Percentiles rank a stretch among this genome's conserved stretches.
Evolutionary conservation across 2,329 filamentous ascomycete genomes (phyloP).

Genomic region (Nigrospora sphaerica): DNA sequence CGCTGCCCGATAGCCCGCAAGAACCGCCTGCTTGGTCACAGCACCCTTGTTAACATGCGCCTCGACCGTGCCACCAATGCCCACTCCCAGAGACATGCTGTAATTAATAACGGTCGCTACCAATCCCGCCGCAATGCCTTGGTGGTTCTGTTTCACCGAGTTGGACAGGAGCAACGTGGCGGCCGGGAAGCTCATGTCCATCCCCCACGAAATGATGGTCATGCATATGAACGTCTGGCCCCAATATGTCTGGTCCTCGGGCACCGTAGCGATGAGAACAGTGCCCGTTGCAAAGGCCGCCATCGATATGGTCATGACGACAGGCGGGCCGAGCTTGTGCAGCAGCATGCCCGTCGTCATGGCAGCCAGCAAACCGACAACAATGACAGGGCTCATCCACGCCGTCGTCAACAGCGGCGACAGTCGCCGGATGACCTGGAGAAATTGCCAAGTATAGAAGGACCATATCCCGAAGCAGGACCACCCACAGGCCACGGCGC

Average conservation of each 20-base stretch:
- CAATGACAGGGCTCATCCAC: conserved; percentile 15
- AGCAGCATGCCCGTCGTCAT: conserved; percentile 19
- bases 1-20: conserved; percentile 14
- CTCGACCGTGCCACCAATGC: conserved; percentile 60
- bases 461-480: conserved; percentile 31
- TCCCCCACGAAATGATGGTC: conserved; percentile 53
- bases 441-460: conserved; percentile 33
- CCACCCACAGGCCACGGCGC: conserved; percentile 33
- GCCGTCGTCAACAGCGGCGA: conserved; percentile 25
- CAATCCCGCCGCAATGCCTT: conserved; percentile 12
- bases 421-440: conserved; percentile 21
- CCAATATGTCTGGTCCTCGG: conserved; percentile 56
- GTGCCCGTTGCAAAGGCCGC: conserved; percentile 34
- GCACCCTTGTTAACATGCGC: conserved; percentile 20
- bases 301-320: conserved; percentile 36
- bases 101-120: conserved; percentile 57
- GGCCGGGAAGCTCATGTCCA: conserved; percentile 62
- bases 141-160: conserved; percentile 32
- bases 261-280: conserved; percentile 37
- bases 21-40: conserved; percentile 4
- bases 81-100: conserved; percentile 57
- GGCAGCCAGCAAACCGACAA: conserved; percentile 17
- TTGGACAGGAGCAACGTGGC: conserved; percentile 55
- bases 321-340: conserved; percentile 16
- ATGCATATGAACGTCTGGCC: conserved; percentile 51